Conservation (phyloP, 2,329 filamentous ascomycete genomes). For the Sporothrix globosa region DNA sequence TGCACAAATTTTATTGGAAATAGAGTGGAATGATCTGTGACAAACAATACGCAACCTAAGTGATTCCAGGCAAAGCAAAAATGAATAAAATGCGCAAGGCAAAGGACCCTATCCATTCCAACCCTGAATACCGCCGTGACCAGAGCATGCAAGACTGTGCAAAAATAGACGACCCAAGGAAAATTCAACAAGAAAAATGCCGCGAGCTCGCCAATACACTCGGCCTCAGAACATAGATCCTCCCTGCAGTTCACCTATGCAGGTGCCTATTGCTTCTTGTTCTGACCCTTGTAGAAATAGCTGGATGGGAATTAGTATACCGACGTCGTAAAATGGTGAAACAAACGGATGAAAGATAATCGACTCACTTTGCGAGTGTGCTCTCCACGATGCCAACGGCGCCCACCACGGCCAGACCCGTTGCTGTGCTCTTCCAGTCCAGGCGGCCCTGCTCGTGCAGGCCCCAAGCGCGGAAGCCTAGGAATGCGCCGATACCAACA, state of each 20-base stretch:
- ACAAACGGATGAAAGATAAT: neutral
- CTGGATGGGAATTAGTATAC: constrained; percentile 37
- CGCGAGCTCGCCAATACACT: neutral
- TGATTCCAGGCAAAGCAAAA: neutral
- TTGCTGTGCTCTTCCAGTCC: constrained; percentile 54
- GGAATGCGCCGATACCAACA: constrained; percentile 56
- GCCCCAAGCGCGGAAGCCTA: constrained; percentile 60
- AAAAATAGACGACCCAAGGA: constrained; percentile 19
- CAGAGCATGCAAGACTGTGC: constrained; percentile 1
- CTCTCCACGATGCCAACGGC: constrained; percentile 56
- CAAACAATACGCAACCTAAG: neutral
- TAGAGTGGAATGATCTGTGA: constrained; percentile 21
- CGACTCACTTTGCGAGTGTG: constrained; percentile 53
- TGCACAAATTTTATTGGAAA: constrained; percentile 21
- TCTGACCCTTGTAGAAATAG: constrained; percentile 43
- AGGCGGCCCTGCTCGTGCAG: constrained; percentile 58
- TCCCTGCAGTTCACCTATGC: neutral
- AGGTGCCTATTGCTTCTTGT: constrained; percentile 40
- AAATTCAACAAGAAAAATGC: neutral
- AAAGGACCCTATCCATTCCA: constrained; percentile 3
- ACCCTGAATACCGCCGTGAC: constrained; percentile 11
- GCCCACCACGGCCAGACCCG: constrained; percentile 56
- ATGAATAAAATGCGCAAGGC: neutral
- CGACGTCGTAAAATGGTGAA: neutral
- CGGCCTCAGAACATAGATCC: neutral